phyloP scores from a whole-genome alignment of 495 filamentous ascomycete genomes.

The Hypoxylon intermedium region DNA sequence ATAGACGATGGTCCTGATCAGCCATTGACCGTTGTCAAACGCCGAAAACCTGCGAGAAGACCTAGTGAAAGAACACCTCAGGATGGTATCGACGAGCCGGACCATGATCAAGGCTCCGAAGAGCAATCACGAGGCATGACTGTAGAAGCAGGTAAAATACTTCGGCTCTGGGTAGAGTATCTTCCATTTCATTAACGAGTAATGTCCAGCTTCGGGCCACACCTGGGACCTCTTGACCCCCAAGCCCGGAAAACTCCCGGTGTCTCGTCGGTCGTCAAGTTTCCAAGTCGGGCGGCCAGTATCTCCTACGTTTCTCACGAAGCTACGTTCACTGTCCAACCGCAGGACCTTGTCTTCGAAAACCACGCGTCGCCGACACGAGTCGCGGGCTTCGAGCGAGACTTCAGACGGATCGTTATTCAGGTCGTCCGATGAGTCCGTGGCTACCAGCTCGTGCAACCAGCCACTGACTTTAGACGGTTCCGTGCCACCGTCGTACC shows the following conservation, averaged over 20 bases:
- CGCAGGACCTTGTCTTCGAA: conserved; percentile 32
- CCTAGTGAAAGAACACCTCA: not conserved
- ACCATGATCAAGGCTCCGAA: not conserved
- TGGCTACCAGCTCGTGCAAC: conserved; percentile 4
- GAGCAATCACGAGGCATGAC: not conserved
- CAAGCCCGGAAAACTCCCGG: conserved; percentile 10
- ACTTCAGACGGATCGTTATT: conserved; percentile 33
- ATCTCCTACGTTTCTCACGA: conserved; percentile 27
- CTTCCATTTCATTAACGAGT: not conserved
- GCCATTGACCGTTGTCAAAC: conserved; percentile 39
- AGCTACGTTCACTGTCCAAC: conserved; percentile 30
- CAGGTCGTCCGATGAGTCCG: conserved; percentile 6
- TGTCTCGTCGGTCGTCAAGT: conserved; percentile 28
- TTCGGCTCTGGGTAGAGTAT: not conserved
- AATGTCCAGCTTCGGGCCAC: conserved; percentile 7
- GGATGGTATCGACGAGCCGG: not conserved
- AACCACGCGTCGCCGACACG: conserved; percentile 14
- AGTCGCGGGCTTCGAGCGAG: conserved; percentile 17
- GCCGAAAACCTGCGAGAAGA: conserved; percentile 21
- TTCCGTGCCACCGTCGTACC: not conserved
- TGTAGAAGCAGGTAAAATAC: conserved; percentile 12
- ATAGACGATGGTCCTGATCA: conserved; percentile 27
- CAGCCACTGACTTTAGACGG: conserved; percentile 3
- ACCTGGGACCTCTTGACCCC: conserved; percentile 12
- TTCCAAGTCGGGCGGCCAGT: conserved; percentile 5